Percentiles rank a stretch among this genome's conserved stretches.
These are phyloP conservation scores for Nymphaea colorata DNA, from an alignment of 164 flowering plant genomes.

Conservation along the genomic window DNA sequence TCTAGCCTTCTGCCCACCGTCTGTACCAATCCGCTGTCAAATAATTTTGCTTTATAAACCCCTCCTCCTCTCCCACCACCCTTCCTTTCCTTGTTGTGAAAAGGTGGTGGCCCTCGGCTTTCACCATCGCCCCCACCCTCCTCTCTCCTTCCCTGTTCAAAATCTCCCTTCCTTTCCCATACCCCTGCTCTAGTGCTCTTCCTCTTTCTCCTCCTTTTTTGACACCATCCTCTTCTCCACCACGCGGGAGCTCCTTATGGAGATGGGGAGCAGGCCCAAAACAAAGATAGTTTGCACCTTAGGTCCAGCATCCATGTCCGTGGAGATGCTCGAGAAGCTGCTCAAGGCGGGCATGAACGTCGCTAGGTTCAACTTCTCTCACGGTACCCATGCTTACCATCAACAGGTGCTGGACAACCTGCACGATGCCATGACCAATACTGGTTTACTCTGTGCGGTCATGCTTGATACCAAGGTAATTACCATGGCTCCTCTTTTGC, in stretches of 20 bases:
- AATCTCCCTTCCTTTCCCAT: too few relatives aligned
- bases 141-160: neutral
- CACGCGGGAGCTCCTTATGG: neutral
- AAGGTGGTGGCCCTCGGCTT: neutral
- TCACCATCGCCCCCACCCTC: neutral
- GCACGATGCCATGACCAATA: conserved; percentile 41
- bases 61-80: neutral
- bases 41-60: too few relatives aligned
- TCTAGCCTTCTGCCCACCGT: neutral
- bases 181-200: too few relatives aligned
- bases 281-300: conserved; percentile 85
- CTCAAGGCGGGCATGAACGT: conserved; percentile 76
- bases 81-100: neutral
- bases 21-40: neutral
- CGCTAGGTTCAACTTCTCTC: conserved; percentile 78
- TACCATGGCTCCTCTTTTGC: neutral
- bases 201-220: too few relatives aligned
- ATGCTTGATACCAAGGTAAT: conserved; percentile 76
- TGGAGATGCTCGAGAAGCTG: conserved; percentile 64
- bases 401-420: conserved; percentile 61
- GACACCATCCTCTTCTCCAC: too few relatives aligned
- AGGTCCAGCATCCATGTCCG: conserved; percentile 68
- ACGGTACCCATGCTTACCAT: conserved; percentile 68
- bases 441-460: conserved; percentile 74
- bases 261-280: conserved; percentile 23